Percentiles rank a stretch among this genome's conserved stretches.
phyloP scores from a whole-genome alignment of 305 asterid genomes.

The Solanum hybrid region DNA sequence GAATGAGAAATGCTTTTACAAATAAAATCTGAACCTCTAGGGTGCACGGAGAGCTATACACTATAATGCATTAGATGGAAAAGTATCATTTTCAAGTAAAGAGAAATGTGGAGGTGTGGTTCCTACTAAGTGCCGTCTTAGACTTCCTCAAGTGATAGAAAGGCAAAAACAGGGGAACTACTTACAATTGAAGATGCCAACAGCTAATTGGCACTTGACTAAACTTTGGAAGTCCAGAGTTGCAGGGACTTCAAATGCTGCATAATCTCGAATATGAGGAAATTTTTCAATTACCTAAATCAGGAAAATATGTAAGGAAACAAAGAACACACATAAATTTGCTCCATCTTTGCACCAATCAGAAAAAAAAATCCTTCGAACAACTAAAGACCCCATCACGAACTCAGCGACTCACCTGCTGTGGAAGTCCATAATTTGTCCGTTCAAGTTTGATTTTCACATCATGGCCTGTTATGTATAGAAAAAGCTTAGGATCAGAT shows the following conservation, averaged over 20 bases:
- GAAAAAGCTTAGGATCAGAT: neutral
- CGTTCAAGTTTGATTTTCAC: conserved; percentile 44
- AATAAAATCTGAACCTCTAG: neutral
- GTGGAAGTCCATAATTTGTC: conserved; percentile 44
- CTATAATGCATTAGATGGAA: neutral
- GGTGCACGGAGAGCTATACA: neutral
- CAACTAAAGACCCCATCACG: neutral
- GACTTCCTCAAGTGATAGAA: neutral
- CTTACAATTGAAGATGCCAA: conserved; percentile 68
- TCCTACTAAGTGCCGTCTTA: neutral
- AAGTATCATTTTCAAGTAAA: neutral
- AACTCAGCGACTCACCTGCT: conserved; percentile 37
- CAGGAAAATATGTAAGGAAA: conserved; percentile 5
- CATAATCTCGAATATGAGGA: conserved; percentile 65
- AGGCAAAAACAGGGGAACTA: neutral
- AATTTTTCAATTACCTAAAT: conserved; percentile 61
- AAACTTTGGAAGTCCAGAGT: conserved; percentile 35
- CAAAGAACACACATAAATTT: neutral
- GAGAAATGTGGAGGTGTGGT: neutral
- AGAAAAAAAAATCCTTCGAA: neutral
- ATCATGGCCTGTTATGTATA: conserved; percentile 53
- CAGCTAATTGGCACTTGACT: conserved; percentile 70
- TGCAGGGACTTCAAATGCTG: conserved; percentile 50
- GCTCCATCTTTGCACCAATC: neutral
- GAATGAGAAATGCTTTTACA: neutral